A percentile compares a stretch with the other conserved stretches of the same genome.
These are phyloP conservation scores for Monosporozyma aerobia DNA, from an alignment of 805 yeast genomes.

Conservation along the genomic window DNA sequence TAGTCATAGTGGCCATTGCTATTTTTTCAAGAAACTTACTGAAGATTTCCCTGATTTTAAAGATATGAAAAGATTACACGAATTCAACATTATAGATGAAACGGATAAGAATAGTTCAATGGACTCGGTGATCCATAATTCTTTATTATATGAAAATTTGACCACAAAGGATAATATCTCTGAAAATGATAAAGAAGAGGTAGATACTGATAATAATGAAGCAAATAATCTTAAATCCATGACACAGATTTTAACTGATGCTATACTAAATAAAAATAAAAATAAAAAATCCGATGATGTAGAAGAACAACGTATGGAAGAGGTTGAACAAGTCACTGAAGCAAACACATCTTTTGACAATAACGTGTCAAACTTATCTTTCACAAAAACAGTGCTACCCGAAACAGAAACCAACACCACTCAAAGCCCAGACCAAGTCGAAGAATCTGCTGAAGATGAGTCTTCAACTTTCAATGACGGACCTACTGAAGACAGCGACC, in stretches of 20 bases:
- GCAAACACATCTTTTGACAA: not conserved
- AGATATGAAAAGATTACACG: not conserved
- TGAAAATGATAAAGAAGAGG: not conserved
- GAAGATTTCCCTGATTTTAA: conserved; percentile 1
- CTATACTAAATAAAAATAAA: not conserved
- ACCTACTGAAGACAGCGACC: not conserved
- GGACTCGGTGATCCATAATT: conserved; percentile 2
- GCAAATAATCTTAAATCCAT: not conserved
- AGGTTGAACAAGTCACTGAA: not conserved
- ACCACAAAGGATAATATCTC: not conserved
- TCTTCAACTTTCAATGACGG: not conserved
- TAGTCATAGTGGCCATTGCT: conserved; percentile 17
- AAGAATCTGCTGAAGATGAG: not conserved
- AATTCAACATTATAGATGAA: not conserved
- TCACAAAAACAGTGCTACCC: not conserved
- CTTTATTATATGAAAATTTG: not conserved
- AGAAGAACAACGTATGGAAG: not conserved
- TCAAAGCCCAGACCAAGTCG: not conserved
- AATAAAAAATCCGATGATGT: not conserved
- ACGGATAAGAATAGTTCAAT: not conserved
- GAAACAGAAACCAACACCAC: not conserved
- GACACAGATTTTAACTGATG: not conserved
- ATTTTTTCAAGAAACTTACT: conserved; percentile 11
- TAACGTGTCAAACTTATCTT: not conserved
- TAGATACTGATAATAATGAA: not conserved